Evolutionary conservation across 2,329 filamentous ascomycete species (phyloP), one percentile per base, ranked within the genome.

Genomic region (Monilinia fructigena): DNA sequence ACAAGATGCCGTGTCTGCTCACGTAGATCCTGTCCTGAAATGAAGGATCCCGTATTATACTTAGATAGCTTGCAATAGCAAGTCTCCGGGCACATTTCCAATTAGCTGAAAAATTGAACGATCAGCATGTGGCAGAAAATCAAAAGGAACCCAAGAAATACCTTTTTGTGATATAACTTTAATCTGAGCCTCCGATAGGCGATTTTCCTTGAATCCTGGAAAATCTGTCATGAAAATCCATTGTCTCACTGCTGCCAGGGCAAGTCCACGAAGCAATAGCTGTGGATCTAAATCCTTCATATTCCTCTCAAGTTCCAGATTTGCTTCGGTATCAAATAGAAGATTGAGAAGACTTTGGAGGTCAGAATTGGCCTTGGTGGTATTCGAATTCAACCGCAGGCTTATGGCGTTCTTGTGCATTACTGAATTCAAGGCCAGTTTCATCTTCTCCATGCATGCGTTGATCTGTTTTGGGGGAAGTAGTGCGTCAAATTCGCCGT

Each of bases 341-440:
- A 53, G 38, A 55, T 28, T 5, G 6, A 63, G n/a, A 31, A 55
- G 61, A 18, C 8, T 4, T 20, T 31, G 18, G 18, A 63, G 50
- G 18, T 63, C 50, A 8, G 38, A 23, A 11, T 55, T 58, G 28
- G 18, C 26, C 14, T 63, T 20, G 14, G 4, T 6, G 2, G 23
- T 45, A 31, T 62, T 4, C 18, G 26, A 6, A 53, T 8, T 26
- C 7, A 14, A 2, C 5, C 10, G 31, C 26, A 62, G 16, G 8
- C 47, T 53, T 20, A 53, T 62, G 3, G n/a, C 59, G 16, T 53
- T 38, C 48, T 53, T 53, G 35, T 62, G 31, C 59, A 62, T 62
- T 28, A 62, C 52, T 50, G 47, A 50, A 16, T 62, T 47, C 31
- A 20, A 40, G 3, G 31, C 16, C n/a, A 28, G 5, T 40, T 38